Base-by-base conservation (phyloP, 1,284 basidiomycete species). In the Ceratobasidium papillatum region DNA sequence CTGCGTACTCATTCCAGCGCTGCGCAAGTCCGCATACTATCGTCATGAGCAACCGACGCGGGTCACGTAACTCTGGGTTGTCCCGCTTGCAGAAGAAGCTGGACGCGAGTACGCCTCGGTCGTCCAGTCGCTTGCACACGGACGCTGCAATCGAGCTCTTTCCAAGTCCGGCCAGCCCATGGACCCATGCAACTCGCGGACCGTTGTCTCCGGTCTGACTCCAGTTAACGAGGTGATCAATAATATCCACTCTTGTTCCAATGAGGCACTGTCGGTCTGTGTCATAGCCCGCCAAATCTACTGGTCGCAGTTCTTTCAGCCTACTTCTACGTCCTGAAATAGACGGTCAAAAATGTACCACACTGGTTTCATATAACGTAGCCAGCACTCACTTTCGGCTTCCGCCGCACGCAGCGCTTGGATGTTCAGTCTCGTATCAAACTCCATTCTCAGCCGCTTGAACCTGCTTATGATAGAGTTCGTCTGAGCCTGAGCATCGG, bases 71-170 rank as follows among this genome's bases (percentile, higher is more conserved):
- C 12, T 69, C 64, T 0, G 52, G 68, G 38, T 41, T 43, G 74
- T 71, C 77, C 0, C 81, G 77, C 3, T 80, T 79, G 59, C 80
- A 82, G 77, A 82, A 83, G 17, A 54, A 59, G 8, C 77, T 80
- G 3, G 80, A 80, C 2, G 79, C 81, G 3, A 81, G 80, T 4
- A 25, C 34, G 7, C 71, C 54, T 30, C 64, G 11, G 9, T 38
- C 51, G 14, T 56, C 43, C 36, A 66, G 74, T 3, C 69, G 45
- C 5, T 75, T 58, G n/a, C 78, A 77, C 7, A 80, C 61, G 0
- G 80, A 78, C 49, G 75, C 38, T 19, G 79, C 78, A 34, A 80
- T 79, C 9, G 78, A 76, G n/a, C 79, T 75, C 65, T 80, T 79
- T 7, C 79, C 79, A 14, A 76, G 77, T 2, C 79, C 79, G n/a